Conservation (phyloP, 2,329 filamentous ascomycete species). For the Sphaerulina populicola region DNA sequence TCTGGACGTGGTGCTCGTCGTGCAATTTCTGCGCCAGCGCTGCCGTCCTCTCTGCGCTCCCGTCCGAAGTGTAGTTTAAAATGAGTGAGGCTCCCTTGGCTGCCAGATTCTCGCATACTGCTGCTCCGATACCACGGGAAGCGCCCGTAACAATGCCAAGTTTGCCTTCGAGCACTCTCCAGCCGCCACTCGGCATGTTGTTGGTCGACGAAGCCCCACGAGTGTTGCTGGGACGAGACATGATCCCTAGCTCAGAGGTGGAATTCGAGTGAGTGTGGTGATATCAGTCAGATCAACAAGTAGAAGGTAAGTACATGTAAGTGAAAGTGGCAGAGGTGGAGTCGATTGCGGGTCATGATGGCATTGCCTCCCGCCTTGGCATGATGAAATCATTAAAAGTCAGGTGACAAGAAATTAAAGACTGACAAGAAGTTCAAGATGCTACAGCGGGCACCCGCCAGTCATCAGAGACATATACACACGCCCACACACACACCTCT, state of each 20-base stretch:
- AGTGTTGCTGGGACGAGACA: slow-evolving; percentile 18
- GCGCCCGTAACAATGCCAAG: slow-evolving; percentile 71
- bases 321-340: not conserved
- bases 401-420: too few species aligned
- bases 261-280: too few species aligned
- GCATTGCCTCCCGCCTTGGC: too few species aligned
- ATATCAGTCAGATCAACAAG: too few species aligned
- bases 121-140: slow-evolving; percentile 68
- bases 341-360: not conserved
- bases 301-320: too few species aligned
- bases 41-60: slow-evolving; percentile 46
- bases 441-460: not conserved
- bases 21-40: slow-evolving; percentile 50
- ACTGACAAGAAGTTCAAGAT: too few species aligned
- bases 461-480: too few species aligned
- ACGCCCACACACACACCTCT: not conserved
- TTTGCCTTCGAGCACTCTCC: slow-evolving; percentile 54
- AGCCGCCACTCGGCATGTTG: slow-evolving; percentile 11
- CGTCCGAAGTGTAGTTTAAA: slow-evolving; percentile 62
- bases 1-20: slow-evolving; percentile 51
- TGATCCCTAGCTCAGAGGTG: too few species aligned
- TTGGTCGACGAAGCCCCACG: slow-evolving; percentile 16
- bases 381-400: too few species aligned
- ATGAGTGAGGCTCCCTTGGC: slow-evolving; percentile 61
- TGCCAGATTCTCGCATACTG: slow-evolving; percentile 61